Base-by-base conservation (phyloP, 495 filamentous ascomycete species). In the Parachaetomium inaequale region DNA sequence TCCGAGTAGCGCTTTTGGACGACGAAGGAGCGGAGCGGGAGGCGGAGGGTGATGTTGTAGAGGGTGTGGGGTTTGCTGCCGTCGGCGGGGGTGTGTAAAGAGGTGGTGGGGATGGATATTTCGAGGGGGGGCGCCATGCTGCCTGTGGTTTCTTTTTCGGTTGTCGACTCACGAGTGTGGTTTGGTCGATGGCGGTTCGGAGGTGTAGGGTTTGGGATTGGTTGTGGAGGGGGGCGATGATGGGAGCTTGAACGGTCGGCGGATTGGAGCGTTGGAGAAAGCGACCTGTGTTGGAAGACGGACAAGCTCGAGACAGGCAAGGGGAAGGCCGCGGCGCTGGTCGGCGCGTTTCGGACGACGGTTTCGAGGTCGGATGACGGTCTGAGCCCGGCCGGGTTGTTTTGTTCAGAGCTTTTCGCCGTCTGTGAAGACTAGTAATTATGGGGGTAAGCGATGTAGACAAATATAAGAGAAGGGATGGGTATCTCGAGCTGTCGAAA, bases 1-100 rank as follows among this genome's bases (percentile, higher is more conserved):
- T 98, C 95, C 58, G 88, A 93, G 83, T 97, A 98, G 68, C 94
- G 92, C 76, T 97, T 97, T 63, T 88, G 85, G 63, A 96, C 81
- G 69, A 87, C 88, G 72, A 91, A 91, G 56, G 90, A 91, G 62
- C 91, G 89, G 55, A 98, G 85, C 10, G 94, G 92, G 4, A 93
- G 86, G 61, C 90, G 88, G 66, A 97, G 81, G 36, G 86, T 87
- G 73, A 98, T 92, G 79, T 94, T 91, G 82, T 98, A 98, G 75
- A 90, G 77, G 1, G 94, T 98, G 80, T 88, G 91, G 1, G 91
- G 86, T 67, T 93, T 94, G 29, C 80, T 74, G 34, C 77, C 79
- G 47, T 79, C 76, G 57, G 72, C 4, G 0, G 75, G 70, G 15
- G 77, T 73, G 53, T 83, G 80, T 55, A 88, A 77, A 60, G 84